Conservation (phyloP, 23 red algal species). For the Gracilaria domingensis region DNA sequence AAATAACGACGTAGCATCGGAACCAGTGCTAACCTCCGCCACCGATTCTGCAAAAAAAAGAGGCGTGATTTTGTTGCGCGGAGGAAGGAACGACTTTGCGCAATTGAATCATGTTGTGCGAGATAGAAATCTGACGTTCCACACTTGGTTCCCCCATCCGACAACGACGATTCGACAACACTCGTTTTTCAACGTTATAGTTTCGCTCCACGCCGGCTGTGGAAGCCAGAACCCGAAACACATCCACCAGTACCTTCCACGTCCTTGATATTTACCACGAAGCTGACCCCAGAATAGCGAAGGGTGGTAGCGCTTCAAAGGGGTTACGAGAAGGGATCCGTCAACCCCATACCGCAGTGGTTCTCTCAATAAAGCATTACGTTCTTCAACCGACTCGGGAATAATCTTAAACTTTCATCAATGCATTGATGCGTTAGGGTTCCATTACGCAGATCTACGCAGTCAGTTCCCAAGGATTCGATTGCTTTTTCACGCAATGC, state of each 20-base stretch:
- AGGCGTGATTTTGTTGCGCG: too few species aligned
- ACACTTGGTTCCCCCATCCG: neutral
- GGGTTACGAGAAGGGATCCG: neutral
- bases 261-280: neutral
- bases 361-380: neutral
- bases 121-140: neutral
- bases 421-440: neutral
- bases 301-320: neutral
- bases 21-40: too few species aligned
- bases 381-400: neutral
- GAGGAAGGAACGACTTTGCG: too few species aligned
- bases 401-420: neutral
- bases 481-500: neutral
- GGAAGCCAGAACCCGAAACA: neutral
- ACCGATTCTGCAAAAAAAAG: too few species aligned
- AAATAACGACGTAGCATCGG: too few species aligned
- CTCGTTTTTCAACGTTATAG: neutral
- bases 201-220: neutral
- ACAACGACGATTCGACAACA: neutral
- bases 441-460: neutral
- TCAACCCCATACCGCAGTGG: neutral
- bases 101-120: too few species aligned
- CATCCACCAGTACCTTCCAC: neutral
- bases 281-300: too few species aligned
- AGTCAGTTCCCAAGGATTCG: neutral